phyloP scores from a whole-genome alignment of 1,284 basidiomycete genomes.

The Ceratobasidium sp. region DNA sequence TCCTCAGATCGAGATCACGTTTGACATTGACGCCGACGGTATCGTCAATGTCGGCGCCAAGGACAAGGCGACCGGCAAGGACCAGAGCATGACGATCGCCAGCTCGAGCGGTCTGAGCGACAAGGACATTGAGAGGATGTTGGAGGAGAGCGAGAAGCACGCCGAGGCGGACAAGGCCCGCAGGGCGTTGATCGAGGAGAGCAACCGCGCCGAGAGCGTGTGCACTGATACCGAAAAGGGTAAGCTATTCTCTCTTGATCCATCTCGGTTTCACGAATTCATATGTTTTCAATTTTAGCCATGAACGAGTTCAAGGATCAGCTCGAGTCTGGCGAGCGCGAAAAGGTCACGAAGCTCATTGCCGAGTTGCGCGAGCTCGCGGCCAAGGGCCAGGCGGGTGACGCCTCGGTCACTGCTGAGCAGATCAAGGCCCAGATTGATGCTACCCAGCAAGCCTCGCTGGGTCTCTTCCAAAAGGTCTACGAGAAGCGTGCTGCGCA shows the following conservation, averaged over 20 bases:
- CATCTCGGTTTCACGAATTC: conserved; percentile 32
- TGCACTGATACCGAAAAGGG: conserved; percentile 96
- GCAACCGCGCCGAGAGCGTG: conserved; percentile 96
- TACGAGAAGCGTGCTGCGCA: conserved; percentile 91
- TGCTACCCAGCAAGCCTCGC: conserved; percentile 95
- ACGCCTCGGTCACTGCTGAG: conserved; percentile 82
- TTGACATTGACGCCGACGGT: conserved; percentile 97
- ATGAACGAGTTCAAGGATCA: conserved; percentile 98
- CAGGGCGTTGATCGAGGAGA: conserved; percentile 90
- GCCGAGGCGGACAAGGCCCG: conserved; percentile 92
- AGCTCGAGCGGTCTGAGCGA: conserved; percentile 96
- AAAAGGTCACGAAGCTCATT: conserved; percentile 89
- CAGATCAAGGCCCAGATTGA: conserved; percentile 91
- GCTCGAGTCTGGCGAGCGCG: conserved; percentile 89
- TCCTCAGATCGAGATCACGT: conserved; percentile 98
- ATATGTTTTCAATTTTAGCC: conserved; percentile 56
- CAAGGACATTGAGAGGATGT: conserved; percentile 98
- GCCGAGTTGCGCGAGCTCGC: conserved; percentile 89
- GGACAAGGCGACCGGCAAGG: conserved; percentile 86
- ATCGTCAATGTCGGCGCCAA: conserved; percentile 97
- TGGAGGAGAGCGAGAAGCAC: conserved; percentile 91
- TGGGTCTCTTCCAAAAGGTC: conserved; percentile 98
- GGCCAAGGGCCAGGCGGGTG: conserved; percentile 88
- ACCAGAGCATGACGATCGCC: conserved; percentile 97
- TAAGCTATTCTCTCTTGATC: conserved; percentile 48